phyloP scores from a whole-genome alignment of 441 rosid species.

The Brassica hybrid region DNA sequence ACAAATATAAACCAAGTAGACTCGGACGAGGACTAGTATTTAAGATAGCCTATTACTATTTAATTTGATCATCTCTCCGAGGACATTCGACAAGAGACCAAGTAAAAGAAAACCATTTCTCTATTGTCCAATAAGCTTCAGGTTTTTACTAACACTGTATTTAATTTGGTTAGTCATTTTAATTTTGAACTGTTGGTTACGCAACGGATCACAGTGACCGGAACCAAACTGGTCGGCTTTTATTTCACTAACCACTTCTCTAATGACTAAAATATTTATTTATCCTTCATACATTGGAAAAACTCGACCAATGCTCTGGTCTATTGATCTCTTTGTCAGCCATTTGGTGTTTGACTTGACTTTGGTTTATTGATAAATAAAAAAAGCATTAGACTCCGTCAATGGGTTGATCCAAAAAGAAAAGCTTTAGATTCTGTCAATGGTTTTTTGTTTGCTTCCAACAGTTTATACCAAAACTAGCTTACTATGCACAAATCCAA shows the following conservation, averaged over 20 bases:
- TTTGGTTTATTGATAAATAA: not conserved
- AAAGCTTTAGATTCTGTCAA: too few species aligned
- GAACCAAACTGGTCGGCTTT: slow-evolving; percentile 18
- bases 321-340: not conserved
- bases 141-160: slow-evolving; percentile 8
- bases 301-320: not conserved
- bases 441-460: not conserved
- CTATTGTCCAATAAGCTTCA: not conserved
- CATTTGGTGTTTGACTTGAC: not conserved
- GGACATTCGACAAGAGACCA: not conserved
- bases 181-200: not conserved
- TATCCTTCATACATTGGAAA: not conserved
- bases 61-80: not conserved
- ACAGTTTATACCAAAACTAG: slow-evolving; percentile 1
- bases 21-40: not conserved
- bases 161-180: not conserved
- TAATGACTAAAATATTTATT: not conserved
- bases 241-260: not conserved
- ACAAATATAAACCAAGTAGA: slow-evolving; percentile 16
- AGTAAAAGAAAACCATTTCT: too few species aligned
- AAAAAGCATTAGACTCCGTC: slow-evolving; percentile 1
- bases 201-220: not conserved
- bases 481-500: slow-evolving; percentile 23
- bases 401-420: too few species aligned
- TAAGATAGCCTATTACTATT: too few species aligned